Evolutionary conservation across 2,329 filamentous ascomycete genomes (phyloP).

Genomic region (Rutstroemia sp.): DNA sequence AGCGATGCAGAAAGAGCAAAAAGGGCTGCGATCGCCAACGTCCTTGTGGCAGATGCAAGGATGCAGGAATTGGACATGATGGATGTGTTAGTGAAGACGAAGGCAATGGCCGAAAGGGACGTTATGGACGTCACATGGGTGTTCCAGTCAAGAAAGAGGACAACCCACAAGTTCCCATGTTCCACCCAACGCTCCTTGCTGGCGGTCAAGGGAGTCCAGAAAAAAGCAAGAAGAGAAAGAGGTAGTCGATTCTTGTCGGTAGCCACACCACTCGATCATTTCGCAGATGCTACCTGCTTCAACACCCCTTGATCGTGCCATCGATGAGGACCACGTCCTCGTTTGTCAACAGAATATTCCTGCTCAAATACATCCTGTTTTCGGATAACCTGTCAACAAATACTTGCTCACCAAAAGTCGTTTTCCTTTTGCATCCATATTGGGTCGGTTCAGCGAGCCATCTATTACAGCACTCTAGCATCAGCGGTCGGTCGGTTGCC

Average conservation of each 20-base stretch:
- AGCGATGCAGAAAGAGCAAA: slow-evolving; percentile 98
- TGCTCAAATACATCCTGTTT: not conserved
- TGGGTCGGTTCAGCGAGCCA: not conserved
- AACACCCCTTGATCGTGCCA: not conserved
- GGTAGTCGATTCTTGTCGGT: slow-evolving; percentile 31
- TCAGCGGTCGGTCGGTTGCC: not conserved
- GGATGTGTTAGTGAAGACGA: slow-evolving; percentile 97
- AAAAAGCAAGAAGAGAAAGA: slow-evolving; percentile 65
- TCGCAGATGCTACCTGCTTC: not conserved
- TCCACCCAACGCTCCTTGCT: slow-evolving; percentile 27
- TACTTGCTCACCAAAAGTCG: not conserved
- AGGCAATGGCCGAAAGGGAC: slow-evolving; percentile 91
- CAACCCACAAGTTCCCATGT: slow-evolving; percentile 28
- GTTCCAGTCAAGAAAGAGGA: slow-evolving; percentile 56
- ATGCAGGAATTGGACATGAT: slow-evolving; percentile 87
- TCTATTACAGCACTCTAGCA: not conserved
- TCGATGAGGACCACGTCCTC: not conserved
- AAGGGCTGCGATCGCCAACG: slow-evolving; percentile 97
- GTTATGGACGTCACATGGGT: slow-evolving; percentile 71
- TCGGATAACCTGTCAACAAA: not conserved
- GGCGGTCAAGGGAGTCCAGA: slow-evolving; percentile 35
- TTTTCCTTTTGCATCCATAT: not conserved
- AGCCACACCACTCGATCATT: not conserved
- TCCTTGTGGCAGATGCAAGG: slow-evolving; percentile 89
- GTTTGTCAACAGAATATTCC: not conserved